Base-by-base conservation (phyloP, 805 yeast genomes). In the Zygotorulaspora danielsina region DNA sequence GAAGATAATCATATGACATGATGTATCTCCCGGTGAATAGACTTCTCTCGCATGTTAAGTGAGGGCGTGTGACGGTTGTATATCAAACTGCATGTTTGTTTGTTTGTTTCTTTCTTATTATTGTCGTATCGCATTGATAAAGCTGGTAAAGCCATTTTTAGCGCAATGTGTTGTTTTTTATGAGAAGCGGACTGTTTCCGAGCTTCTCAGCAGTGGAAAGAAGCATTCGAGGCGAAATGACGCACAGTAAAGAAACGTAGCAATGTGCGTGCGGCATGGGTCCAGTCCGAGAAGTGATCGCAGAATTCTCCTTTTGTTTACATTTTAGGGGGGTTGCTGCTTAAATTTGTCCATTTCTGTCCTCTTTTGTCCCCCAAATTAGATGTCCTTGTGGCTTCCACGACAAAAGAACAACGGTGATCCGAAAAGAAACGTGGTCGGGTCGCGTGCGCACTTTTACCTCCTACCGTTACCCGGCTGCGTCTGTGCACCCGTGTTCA, bases 361-460 rank as follows among this genome's bases (percentile, higher is more conserved):
- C 15, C 17, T 11, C 19, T 4, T 33, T 33, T 33, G 36, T 33
- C 28, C 17, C 5, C 13, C 19, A 22, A 33, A 12, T 25, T 33
- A 33, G 36, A 33, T 33, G 36, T 33, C 36, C 26, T 6, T 22
- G 24, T 21, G 24, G 39, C 38, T 18, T 12, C 22, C 9, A 10
- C 18, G 28, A n/a, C 8, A 12, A 28, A 21, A 33, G n/a, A n/a
- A n/a, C n/a, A n/a, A n/a, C n/a, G n/a, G n/a, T n/a, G n/a, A n/a
- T n/a, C n/a, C n/a, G 22, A 34, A 22, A 30, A 36, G 26, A 24
- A 13, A 11, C 11, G 35, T 16, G 35, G 18, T 18, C n/a, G 42
- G 32, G 10, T 21, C 10, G 7, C 24, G 24, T 10, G 24, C 9
- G 24, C 24, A 21, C 10, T 8, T 21, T 7, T 10, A 21, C 10